Evolutionary conservation across 2,329 filamentous ascomycete genomes (phyloP).

Genomic region (Canariomyces notabilis): DNA sequence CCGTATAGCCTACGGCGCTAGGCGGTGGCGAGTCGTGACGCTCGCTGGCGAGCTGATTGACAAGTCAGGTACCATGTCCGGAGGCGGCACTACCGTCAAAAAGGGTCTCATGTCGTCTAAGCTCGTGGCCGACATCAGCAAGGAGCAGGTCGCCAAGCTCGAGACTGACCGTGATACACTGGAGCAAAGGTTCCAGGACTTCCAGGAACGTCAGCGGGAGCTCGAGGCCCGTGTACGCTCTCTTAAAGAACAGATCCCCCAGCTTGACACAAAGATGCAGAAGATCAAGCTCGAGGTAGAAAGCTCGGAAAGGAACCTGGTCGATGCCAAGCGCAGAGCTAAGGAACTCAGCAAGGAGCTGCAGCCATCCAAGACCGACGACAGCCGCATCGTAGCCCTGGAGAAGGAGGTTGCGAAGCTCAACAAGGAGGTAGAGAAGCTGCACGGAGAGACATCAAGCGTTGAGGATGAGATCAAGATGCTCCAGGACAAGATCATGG

Average conservation of each 20-base stretch:
- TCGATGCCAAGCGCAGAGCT: slow-evolving; percentile 77
- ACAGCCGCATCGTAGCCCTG: slow-evolving; percentile 64
- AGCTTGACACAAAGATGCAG: slow-evolving; percentile 83
- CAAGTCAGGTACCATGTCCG: slow-evolving; percentile 97
- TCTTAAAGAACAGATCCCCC: slow-evolving; percentile 72
- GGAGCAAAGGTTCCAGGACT: slow-evolving; percentile 75
- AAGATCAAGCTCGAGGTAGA: slow-evolving; percentile 87
- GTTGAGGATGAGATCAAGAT: slow-evolving; percentile 90
- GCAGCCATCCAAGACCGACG: slow-evolving; percentile 74
- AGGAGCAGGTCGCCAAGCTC: slow-evolving; percentile 82
- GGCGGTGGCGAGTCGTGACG: slow-evolving; percentile 93
- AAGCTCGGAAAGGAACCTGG: slow-evolving; percentile 76
- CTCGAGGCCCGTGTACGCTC: slow-evolving; percentile 69
- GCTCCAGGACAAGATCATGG: slow-evolving; percentile 96
- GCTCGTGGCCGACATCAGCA: slow-evolving; percentile 77
- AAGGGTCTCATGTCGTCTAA: slow-evolving; percentile 97
- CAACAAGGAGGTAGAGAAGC: slow-evolving; percentile 70
- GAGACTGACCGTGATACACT: slow-evolving; percentile 81
- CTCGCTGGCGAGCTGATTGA: slow-evolving; percentile 94
- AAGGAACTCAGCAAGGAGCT: slow-evolving; percentile 80
- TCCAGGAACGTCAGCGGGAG: slow-evolving; percentile 78
- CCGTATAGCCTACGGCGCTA: slow-evolving; percentile 89
- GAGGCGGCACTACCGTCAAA: slow-evolving; percentile 85
- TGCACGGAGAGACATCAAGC: slow-evolving; percentile 79
- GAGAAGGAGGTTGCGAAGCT: slow-evolving; percentile 73